Evolutionary conservation across 2,329 filamentous ascomycete genomes (phyloP).

Genomic region (Alternaria sp.): DNA sequence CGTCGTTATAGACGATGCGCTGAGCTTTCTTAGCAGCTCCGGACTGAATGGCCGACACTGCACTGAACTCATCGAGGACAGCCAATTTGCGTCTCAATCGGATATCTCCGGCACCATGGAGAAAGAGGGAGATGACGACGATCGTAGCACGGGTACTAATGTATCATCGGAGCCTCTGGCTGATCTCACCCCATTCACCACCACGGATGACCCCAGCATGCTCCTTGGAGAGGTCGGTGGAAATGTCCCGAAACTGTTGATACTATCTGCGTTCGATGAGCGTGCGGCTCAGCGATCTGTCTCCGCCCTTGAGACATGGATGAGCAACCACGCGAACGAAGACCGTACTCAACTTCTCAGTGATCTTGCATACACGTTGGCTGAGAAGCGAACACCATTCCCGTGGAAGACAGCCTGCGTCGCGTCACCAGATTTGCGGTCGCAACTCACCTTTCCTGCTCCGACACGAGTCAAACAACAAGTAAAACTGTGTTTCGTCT

Average conservation of each 20-base stretch:
- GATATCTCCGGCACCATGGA: background rate
- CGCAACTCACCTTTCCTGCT: conserved; percentile 1
- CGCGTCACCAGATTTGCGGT: background rate
- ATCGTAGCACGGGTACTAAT: background rate
- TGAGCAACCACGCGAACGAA: background rate
- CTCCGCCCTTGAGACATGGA: conserved; percentile 3
- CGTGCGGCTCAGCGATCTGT: conserved; percentile 3
- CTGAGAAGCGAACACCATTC: conserved; percentile 11
- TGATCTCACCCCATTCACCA: background rate
- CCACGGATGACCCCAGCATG: background rate
- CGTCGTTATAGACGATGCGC: conserved; percentile 24
- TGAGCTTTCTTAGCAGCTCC: conserved; percentile 1
- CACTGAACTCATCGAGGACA: background rate
- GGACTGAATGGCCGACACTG: conserved; percentile 2
- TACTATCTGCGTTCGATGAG: conserved; percentile 15
- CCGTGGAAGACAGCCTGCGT: conserved; percentile 14
- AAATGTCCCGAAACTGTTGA: background rate
- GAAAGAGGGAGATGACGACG: background rate
- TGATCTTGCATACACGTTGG: conserved; percentile 17
- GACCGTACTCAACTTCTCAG: background rate
- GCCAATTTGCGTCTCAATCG: background rate
- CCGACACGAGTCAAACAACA: conserved; percentile 1
- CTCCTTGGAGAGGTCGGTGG: background rate
- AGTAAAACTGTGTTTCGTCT: conserved; percentile 19
- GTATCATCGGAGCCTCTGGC: background rate